A percentile compares a stretch with the other conserved stretches of the same genome.
These are phyloP conservation scores for Russula sp. DNA, from an alignment of 768 basidiomycete species.

Conservation along the genomic window DNA sequence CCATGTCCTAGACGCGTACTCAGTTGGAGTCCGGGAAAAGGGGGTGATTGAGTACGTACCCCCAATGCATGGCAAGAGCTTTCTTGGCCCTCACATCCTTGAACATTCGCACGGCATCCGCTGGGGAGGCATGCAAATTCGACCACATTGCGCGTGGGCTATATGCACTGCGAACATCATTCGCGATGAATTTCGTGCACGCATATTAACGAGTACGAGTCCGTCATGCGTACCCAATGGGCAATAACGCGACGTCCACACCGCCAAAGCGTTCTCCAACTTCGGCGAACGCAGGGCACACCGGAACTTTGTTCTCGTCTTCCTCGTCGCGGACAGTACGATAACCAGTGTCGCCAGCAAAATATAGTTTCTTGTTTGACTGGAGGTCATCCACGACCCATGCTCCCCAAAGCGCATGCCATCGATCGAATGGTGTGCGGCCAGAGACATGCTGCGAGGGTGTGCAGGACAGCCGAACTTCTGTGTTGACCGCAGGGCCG, in stretches of 20 bases:
- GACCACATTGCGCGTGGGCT: slow-evolving; percentile 48
- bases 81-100: slow-evolving; percentile 51
- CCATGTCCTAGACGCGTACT: slow-evolving; percentile 38
- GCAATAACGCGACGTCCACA: slow-evolving; percentile 64
- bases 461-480: slow-evolving; percentile 48
- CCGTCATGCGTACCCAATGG: slow-evolving; percentile 47
- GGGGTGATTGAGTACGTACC: slow-evolving; percentile 30
- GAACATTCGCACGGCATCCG: slow-evolving; percentile 63
- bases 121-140: slow-evolving; percentile 56
- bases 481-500: slow-evolving; percentile 11
- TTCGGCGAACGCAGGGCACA: slow-evolving; percentile 67
- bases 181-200: not conserved
- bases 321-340: slow-evolving; percentile 39
- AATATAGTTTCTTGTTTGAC: slow-evolving; percentile 45
- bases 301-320: slow-evolving; percentile 43
- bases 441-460: slow-evolving; percentile 61
- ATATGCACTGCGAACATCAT: slow-evolving; percentile 47
- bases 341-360: slow-evolving; percentile 68
- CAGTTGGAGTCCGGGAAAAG: not conserved
- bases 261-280: slow-evolving; percentile 57
- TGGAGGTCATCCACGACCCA: slow-evolving; percentile 54
- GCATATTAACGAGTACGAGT: not conserved
- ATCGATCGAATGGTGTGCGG: slow-evolving; percentile 42
- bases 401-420: slow-evolving; percentile 55
- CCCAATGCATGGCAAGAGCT: slow-evolving; percentile 69